A percentile compares a stretch with the other conserved stretches of the same genome.
These are phyloP conservation scores for Emergomyces pasteurianus DNA, from an alignment of 2,329 filamentous ascomycete genomes.

Conservation along the genomic window DNA sequence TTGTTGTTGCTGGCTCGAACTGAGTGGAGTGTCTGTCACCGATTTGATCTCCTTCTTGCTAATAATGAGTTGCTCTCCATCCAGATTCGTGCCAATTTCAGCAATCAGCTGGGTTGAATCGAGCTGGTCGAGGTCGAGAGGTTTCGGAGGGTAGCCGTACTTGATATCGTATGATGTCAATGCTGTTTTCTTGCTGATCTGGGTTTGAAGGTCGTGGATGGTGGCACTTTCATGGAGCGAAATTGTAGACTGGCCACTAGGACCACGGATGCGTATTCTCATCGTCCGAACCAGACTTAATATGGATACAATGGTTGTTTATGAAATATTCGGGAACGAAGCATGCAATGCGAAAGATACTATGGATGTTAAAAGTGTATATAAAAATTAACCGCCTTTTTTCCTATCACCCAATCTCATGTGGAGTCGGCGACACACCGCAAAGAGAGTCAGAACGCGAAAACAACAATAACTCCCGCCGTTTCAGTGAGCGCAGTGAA, in stretches of 20 bases:
- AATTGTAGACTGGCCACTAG: conserved; percentile 59
- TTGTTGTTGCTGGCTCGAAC: neutral
- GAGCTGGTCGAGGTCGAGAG: conserved; percentile 48
- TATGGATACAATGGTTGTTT: neutral
- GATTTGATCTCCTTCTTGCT: conserved; percentile 31
- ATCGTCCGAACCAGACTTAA: conserved; percentile 34
- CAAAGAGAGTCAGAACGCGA: neutral
- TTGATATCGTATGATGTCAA: conserved; percentile 62
- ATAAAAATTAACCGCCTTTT: neutral
- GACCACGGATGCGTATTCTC: conserved; percentile 63
- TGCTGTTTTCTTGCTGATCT: conserved; percentile 48
- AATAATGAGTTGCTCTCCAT: conserved; percentile 59
- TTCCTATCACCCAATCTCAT: neutral
- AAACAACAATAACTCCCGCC: neutral
- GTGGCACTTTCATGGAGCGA: conserved; percentile 54
- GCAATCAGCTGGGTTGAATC: conserved; percentile 39
- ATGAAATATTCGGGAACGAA: neutral
- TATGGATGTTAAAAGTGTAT: neutral
- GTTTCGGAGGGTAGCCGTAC: conserved; percentile 64
- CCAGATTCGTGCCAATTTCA: conserved; percentile 49
- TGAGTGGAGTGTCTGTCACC: conserved; percentile 6
- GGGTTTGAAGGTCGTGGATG: conserved; percentile 27
- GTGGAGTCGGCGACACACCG: too few species aligned
- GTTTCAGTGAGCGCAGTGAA: neutral
- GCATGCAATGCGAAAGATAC: neutral